A percentile compares a stretch with the other conserved stretches of the same genome.
phyloP scores from a whole-genome alignment of 176 grass and related monocot genomes.

The bread wheat (Triticum aestivum) region IWGSC_CS_RefSeq_v2.1 NC_057799.1:101519672-101520171 shows the following conservation, averaged over 20 bases:
- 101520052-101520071: slow-evolving; percentile 40
- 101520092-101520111: slow-evolving; percentile 54
- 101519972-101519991: slow-evolving; percentile 58
- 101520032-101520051: slow-evolving; percentile 36
- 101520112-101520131: slow-evolving; percentile 83
- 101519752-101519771: slow-evolving; percentile 38
- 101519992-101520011: slow-evolving; percentile 45
- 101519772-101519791: slow-evolving; percentile 48
- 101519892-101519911: slow-evolving; percentile 45
- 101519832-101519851: neutral
- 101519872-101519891: slow-evolving; percentile 48
- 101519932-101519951: slow-evolving; percentile 66
- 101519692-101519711: slow-evolving; percentile 55
- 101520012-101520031: slow-evolving; percentile 65
- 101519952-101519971: slow-evolving; percentile 24
- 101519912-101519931: slow-evolving; percentile 76
- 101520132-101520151: slow-evolving; percentile 41
- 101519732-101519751: slow-evolving; percentile 38
- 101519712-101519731: slow-evolving; percentile 22
- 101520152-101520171: slow-evolving; percentile 55
- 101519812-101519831: slow-evolving; percentile 11
- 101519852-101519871: neutral
- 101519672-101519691: slow-evolving; percentile 44
- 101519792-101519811: slow-evolving; percentile 54
- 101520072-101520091: slow-evolving; percentile 61